Base-by-base conservation (phyloP, 768 basidiomycete species). In the Austroboletus festivus region DNA sequence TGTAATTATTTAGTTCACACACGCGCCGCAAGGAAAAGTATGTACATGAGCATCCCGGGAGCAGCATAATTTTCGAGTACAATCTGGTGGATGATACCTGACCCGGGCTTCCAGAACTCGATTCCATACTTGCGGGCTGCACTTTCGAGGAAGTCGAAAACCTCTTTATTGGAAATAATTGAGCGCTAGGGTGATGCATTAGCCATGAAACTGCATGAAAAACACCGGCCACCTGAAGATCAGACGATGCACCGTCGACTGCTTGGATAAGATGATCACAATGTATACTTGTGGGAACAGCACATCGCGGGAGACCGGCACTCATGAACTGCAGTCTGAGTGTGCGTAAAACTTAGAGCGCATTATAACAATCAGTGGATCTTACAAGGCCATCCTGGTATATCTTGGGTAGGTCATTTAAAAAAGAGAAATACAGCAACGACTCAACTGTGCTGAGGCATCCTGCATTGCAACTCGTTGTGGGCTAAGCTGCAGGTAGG, bases 221-320 rank as follows among this genome's bases (percentile, higher is more conserved):
- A 15, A 34, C 20, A 50, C 9, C 16, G 42, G 47, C 13, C 58
- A 89, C 91, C 80, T 91, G 74, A 50, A 99, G 72, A 63, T 99
- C 96, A 3, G 80, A 69, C 35, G 85, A 79, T 3, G 94, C 96
- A 3, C 95, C 95, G 46, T 86, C 80, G n/a, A 79, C 75, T 16
- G 96, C 96, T 68, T 93, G 92, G 49, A 99, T 97, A 38, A 99
- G 78, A 70, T 99, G 96, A 63, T 99, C 96, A 60, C 96, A 99
- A 68, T 99, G 96, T 53, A 99, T 96, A 53, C 89, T 90, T 7
- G 86, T 80, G 26, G 89, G 89, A 1, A 97, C 95, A 15, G 89
- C 89, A 60, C 86, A 89, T 52, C 78, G 77, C 21, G 82, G 69
- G 44, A 96, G 80, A 18, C 91, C 92, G 48, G 94, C 94, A 44